Base-by-base conservation (phyloP, 2,329 filamentous ascomycete genomes). In the Aspergillus ruber region DNA sequence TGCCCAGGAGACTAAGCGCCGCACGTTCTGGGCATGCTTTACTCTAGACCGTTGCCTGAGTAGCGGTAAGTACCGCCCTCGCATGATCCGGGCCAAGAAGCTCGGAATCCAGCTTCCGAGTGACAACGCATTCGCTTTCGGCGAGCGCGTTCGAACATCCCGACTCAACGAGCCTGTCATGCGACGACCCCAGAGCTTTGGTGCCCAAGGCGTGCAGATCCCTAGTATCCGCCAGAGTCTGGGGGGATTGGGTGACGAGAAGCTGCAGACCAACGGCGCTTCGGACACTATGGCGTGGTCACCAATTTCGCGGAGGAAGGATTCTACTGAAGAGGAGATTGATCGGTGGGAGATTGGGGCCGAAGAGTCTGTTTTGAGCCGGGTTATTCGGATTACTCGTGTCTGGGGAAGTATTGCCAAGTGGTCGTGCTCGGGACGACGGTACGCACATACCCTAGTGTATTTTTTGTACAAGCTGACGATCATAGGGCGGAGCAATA, bases 11-110 rank as follows among this genome's bases (percentile, higher is more conserved):
- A 75, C 75, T 3, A 70, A 73, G 50, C 72, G 78, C 13, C 73
- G 78, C 4, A 80, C 77, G 0, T 79, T 80, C 52, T 81, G 78
- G 78, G 77, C 75, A 44, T 80, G 77, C 53, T 80, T 78, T 56
- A 75, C 79, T 43, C 66, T 81, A 57, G 78, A 81, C 59, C 71
- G 77, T 3, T 79, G 76, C 50, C 54, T 80, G 21, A 79, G 76
- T 54, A 75, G 74, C 54, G 77, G 77, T 15, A 76, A 75, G 48
- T 74, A 77, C 55, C 71, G 77, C 4, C 77, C 76, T 1, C 73
- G 74, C 25, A 78, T 77, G 70, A 62, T 81, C 39, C 69, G 70
- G 15, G 67, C 74, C 2, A 67, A 71, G 27, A 73, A 81, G 35
- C 56, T 81, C 13, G 69, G 67, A 12, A 76, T 80, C 15, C 78